Evolutionary conservation across 352 stramenopile species (phyloP).

Genomic region (Proteromonas lacertae): DNA sequence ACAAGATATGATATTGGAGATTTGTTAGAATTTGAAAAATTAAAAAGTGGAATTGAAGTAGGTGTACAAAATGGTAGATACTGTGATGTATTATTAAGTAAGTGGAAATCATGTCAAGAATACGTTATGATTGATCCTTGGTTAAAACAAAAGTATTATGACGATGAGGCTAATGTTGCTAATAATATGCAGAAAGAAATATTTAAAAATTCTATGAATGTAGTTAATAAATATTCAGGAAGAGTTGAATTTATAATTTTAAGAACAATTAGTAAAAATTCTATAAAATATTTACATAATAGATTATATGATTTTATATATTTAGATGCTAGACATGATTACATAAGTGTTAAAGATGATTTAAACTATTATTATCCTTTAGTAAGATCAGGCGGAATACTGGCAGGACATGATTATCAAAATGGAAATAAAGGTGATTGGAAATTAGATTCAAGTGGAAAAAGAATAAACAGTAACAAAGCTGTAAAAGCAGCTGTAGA

Average conservation of each 20-base stretch:
- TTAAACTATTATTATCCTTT: constrained; percentile 12
- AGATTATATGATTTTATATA: constrained; percentile 16
- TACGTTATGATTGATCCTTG: constrained; percentile 4
- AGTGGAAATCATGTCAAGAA: not conserved
- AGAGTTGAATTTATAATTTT: not conserved
- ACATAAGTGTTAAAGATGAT: constrained; percentile 8
- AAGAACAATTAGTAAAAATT: too few relatives aligned
- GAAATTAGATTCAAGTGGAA: not conserved
- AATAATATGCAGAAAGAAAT: not conserved
- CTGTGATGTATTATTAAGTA: not conserved
- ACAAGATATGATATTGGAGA: not conserved
- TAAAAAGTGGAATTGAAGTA: constrained; percentile 1
- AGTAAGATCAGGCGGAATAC: constrained; percentile 11
- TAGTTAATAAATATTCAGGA: not conserved
- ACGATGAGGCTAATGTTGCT: constrained; percentile 1
- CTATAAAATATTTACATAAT: constrained; percentile 3
- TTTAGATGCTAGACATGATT: constrained; percentile 16
- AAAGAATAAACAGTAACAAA: too few relatives aligned
- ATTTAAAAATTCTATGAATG: not conserved
- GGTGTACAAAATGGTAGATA: constrained; percentile 3
- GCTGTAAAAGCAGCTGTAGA: constrained; percentile 8
- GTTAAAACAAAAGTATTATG: too few relatives aligned
- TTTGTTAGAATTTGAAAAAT: not conserved
- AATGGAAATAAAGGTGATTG: not conserved
- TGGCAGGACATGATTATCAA: too few relatives aligned